Conservation (phyloP, 2,329 filamentous ascomycete genomes). For the Tolypocladium guangdongense region DNA sequence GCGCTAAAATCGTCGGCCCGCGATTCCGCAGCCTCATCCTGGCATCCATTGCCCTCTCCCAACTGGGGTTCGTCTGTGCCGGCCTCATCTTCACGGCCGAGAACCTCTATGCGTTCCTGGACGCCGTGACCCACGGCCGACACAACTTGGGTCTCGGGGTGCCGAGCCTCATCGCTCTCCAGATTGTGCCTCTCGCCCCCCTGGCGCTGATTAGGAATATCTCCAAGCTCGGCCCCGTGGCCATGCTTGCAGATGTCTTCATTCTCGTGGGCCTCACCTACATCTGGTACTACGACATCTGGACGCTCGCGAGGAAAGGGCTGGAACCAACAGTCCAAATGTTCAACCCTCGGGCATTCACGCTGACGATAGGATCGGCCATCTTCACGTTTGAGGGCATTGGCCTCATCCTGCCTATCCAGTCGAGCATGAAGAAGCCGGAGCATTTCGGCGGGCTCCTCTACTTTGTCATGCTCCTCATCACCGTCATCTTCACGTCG, state of each 20-base stretch:
- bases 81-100: constrained; percentile 70
- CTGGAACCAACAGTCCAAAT: constrained; percentile 50
- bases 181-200: constrained; percentile 54
- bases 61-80: constrained; percentile 68
- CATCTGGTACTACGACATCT: constrained; percentile 63
- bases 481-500: constrained; percentile 61
- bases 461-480: constrained; percentile 59
- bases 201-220: constrained; percentile 64
- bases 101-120: constrained; percentile 57
- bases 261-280: constrained; percentile 61
- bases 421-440: constrained; percentile 63
- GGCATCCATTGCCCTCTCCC: constrained; percentile 59
- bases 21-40: constrained; percentile 56
- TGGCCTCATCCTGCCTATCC: constrained; percentile 64
- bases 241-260: constrained; percentile 59
- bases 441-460: constrained; percentile 56
- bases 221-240: constrained; percentile 58
- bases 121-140: constrained; percentile 43
- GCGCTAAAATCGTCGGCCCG: constrained; percentile 52
- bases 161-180: constrained; percentile 49
- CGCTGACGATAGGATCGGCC: constrained; percentile 59
- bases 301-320: constrained; percentile 41
- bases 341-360: constrained; percentile 60
- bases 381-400: constrained; percentile 76
- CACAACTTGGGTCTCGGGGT: constrained; percentile 41